phyloP scores from a whole-genome alignment of 2,329 filamentous ascomycete genomes.

The Myriosclerotinia duriaeana region DNA sequence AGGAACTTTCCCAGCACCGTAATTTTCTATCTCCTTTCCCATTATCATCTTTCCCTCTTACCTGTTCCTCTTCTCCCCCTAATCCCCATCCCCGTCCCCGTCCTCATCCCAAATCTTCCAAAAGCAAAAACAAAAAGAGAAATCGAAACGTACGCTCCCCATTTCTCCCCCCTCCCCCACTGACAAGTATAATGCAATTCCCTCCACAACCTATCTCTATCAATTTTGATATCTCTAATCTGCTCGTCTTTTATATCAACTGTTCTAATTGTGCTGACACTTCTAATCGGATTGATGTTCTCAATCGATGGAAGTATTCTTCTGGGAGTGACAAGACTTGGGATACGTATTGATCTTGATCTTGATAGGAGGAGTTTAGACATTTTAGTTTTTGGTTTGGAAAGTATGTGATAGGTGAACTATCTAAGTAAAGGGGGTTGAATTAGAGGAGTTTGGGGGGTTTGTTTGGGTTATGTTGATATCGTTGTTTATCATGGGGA shows the following conservation, averaged over 20 bases:
- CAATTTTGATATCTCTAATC: slow-evolving; percentile 54
- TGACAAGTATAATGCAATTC: slow-evolving; percentile 65
- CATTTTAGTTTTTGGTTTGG: background rate
- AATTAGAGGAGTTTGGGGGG: background rate
- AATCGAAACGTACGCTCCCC: slow-evolving; percentile 58
- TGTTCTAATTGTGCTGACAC: slow-evolving; percentile 22
- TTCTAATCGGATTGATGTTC: background rate
- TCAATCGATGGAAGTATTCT: too few species aligned
- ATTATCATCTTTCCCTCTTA: too few species aligned
- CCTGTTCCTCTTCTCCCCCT: too few species aligned
- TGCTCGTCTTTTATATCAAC: slow-evolving; percentile 49
- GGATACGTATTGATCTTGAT: too few species aligned
- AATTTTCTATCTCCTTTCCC: too few species aligned
- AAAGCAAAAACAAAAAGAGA: background rate
- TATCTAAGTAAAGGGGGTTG: background rate
- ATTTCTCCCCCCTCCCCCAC: slow-evolving; percentile 65
- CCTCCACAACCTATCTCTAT: slow-evolving; percentile 59
- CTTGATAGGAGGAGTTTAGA: background rate
- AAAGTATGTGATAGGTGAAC: too few species aligned
- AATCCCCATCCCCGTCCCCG: too few species aligned
- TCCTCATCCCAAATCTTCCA: background rate
- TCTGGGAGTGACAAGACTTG: background rate
- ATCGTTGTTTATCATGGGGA: background rate
- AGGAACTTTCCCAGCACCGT: background rate
- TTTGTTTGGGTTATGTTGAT: background rate